A percentile compares a stretch with the other conserved stretches of the same genome.
These are phyloP conservation scores for Mycena metata DNA, from an alignment of 768 basidiomycete species.

Conservation along the genomic window DNA sequence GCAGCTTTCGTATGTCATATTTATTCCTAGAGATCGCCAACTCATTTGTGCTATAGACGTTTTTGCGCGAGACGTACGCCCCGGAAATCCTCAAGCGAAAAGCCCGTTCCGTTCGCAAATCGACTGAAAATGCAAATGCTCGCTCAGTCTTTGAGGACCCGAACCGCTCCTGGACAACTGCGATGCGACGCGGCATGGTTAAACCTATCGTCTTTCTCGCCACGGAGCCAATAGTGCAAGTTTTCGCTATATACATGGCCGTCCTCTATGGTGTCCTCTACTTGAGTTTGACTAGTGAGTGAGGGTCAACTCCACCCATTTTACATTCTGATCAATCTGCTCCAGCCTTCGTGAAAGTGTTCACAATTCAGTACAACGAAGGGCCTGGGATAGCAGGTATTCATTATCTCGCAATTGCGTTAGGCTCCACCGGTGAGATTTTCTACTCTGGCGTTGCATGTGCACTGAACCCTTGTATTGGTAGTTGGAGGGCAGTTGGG, in stretches of 20 bases:
- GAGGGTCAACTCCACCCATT: slow-evolving; percentile 3
- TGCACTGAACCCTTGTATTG: neutral
- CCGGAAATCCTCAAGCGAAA: slow-evolving; percentile 62
- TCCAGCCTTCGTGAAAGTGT: slow-evolving; percentile 68
- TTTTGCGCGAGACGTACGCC: slow-evolving; percentile 57
- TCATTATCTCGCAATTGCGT: slow-evolving; percentile 73
- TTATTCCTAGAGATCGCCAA: slow-evolving; percentile 23
- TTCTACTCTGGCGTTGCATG: slow-evolving; percentile 35
- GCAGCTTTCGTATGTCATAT: slow-evolving; percentile 63
- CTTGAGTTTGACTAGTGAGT: slow-evolving; percentile 54
- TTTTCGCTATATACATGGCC: slow-evolving; percentile 70
- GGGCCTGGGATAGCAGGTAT: slow-evolving; percentile 66
- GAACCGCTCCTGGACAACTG: slow-evolving; percentile 56
- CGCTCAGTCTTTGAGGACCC: slow-evolving; percentile 58
- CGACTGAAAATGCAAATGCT: slow-evolving; percentile 47
- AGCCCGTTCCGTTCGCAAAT: slow-evolving; percentile 54
- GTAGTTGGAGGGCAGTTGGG: slow-evolving; percentile 55
- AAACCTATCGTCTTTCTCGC: slow-evolving; percentile 70
- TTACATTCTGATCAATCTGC: slow-evolving; percentile 18
- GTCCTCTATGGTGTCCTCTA: slow-evolving; percentile 69
- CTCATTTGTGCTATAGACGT: slow-evolving; percentile 35
- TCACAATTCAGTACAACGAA: slow-evolving; percentile 62
- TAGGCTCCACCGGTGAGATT: slow-evolving; percentile 63
- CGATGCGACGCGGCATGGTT: slow-evolving; percentile 63
- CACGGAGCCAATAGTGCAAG: slow-evolving; percentile 73